phyloP scores from a whole-genome alignment of 129 eudicot genomes.

The Lactuca sativa region DNA sequence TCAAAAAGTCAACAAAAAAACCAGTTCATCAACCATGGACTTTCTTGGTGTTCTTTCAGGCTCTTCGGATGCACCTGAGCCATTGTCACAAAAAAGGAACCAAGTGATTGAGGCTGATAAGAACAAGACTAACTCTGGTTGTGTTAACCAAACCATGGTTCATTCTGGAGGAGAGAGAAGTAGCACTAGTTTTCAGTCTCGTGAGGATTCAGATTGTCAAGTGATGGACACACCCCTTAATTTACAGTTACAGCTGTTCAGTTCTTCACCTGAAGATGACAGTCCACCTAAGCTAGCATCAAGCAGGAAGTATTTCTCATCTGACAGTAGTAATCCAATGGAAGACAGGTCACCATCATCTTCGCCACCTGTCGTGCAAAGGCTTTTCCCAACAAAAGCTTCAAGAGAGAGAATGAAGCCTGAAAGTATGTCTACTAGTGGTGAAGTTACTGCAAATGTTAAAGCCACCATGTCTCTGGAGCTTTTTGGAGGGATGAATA shows the following conservation, averaged over 20 bases:
- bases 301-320: constrained; percentile 66
- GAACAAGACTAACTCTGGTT: constrained; percentile 46
- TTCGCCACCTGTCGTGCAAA: constrained; percentile 74
- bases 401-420: constrained; percentile 53
- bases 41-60: constrained; percentile 79
- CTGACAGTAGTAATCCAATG: constrained; percentile 76
- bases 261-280: constrained; percentile 74
- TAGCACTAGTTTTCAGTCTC: constrained; percentile 75
- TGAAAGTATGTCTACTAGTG: constrained; percentile 46
- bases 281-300: constrained; percentile 58
- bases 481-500: constrained; percentile 63
- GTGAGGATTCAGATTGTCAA: constrained; percentile 73
- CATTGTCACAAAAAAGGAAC: constrained; percentile 44
- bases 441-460: constrained; percentile 44
- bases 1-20: constrained; percentile 44
- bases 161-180: constrained; percentile 76
- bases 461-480: constrained; percentile 58
- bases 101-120: constrained; percentile 49
- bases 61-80: constrained; percentile 33
- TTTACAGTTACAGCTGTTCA: constrained; percentile 68
- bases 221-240: constrained; percentile 46
- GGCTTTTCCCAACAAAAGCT: constrained; percentile 62
- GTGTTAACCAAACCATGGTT: constrained; percentile 38
- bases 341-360: constrained; percentile 77
- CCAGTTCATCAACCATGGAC: constrained; percentile 65